Evolutionary conservation across 2,329 filamentous ascomycete species (phyloP).

Genomic region (Phoma sp.): DNA sequence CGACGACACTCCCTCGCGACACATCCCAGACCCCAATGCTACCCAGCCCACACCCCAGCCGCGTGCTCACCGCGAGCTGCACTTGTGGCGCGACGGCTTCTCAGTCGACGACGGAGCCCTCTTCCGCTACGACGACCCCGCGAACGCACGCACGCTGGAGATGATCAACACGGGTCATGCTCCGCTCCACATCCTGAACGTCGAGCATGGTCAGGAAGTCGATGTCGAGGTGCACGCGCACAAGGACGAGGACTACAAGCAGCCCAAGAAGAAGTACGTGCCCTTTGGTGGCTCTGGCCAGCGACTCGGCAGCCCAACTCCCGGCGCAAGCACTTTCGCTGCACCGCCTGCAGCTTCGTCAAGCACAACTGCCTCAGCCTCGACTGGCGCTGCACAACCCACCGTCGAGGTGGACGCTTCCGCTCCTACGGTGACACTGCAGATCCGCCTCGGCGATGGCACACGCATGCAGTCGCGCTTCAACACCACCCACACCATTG

Average conservation of each 20-base stretch:
- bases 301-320: slow-evolving; percentile 78
- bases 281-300: slow-evolving; percentile 77
- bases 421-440: slow-evolving; percentile 72
- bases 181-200: slow-evolving; percentile 79
- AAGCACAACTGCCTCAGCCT: slow-evolving; percentile 35
- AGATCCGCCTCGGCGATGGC: slow-evolving; percentile 81
- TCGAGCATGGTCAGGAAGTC: slow-evolving; percentile 75
- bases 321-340: slow-evolving; percentile 59
- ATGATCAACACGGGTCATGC: slow-evolving; percentile 81
- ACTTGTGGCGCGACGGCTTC: slow-evolving; percentile 85
- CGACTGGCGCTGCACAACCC: slow-evolving; percentile 49
- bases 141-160: slow-evolving; percentile 73
- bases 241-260: slow-evolving; percentile 76
- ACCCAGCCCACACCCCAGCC: slow-evolving; percentile 50
- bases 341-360: slow-evolving; percentile 47
- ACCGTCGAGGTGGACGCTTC: slow-evolving; percentile 67
- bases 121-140: slow-evolving; percentile 79
- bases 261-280: slow-evolving; percentile 76
- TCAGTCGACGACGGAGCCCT: slow-evolving; percentile 83
- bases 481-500: slow-evolving; percentile 79
- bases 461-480: slow-evolving; percentile 80
- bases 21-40: slow-evolving; percentile 67
- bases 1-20: slow-evolving; percentile 74
- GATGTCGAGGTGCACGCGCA: slow-evolving; percentile 79
- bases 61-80: slow-evolving; percentile 72